Evolutionary conservation across 192 early-diverging fungal genomes (phyloP).

Genomic region (Coemansia sp.): DNA sequence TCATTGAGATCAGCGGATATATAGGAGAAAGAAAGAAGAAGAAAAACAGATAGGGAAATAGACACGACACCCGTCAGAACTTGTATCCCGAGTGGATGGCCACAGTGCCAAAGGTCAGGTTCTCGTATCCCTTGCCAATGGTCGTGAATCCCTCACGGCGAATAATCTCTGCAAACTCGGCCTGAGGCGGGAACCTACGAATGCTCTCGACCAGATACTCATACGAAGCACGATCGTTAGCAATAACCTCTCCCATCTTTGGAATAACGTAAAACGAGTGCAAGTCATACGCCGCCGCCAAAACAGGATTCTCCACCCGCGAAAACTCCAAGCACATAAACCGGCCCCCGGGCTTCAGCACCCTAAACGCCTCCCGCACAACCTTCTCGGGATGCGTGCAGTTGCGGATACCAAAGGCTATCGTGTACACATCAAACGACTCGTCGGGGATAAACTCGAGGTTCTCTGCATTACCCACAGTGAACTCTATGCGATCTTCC

Average conservation of each 20-base stretch:
- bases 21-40: background rate
- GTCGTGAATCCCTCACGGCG: conserved; percentile 84
- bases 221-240: conserved; percentile 87
- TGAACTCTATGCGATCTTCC: conserved; percentile 66
- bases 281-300: conserved; percentile 81
- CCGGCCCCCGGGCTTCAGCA: conserved; percentile 92
- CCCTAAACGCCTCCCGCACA: conserved; percentile 85
- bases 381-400: conserved; percentile 90
- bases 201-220: conserved; percentile 98
- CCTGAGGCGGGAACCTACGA: conserved; percentile 86
- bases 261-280: conserved; percentile 97
- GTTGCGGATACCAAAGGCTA: conserved; percentile 98
- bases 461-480: conserved; percentile 87
- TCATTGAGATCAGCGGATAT: too few relatives aligned
- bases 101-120: conserved; percentile 96
- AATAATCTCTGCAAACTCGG: conserved; percentile 88
- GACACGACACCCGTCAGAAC: conserved; percentile 60
- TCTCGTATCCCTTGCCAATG: conserved; percentile 85
- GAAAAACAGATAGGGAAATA: background rate
- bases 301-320: conserved; percentile 81
- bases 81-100: conserved; percentile 97
- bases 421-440: conserved; percentile 90
- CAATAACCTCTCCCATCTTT: conserved; percentile 76
- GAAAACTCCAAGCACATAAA: conserved; percentile 96
- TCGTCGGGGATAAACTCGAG: conserved; percentile 69